Evolutionary conservation across 108 stramenopile genomes (phyloP), one percentile per base, ranked within the genome.

Genomic region (Fragilariopsis cylindrus): DNA sequence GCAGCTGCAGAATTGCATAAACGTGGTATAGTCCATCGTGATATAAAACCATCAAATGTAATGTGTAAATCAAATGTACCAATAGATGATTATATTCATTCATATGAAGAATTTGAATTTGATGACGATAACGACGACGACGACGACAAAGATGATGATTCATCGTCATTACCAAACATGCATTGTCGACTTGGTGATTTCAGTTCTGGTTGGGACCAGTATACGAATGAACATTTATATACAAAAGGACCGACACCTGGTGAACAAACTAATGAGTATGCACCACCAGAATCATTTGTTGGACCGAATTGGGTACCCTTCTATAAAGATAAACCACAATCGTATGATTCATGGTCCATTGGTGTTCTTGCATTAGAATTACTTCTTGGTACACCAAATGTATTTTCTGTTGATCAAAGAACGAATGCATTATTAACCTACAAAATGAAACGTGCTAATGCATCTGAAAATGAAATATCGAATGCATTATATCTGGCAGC

Each of bases 351-450:
- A 19, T 95, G 94, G 92, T 87, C 85, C 46, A 87, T 98, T 48
- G 98, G 98, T 0, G 89, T 87, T 78, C 66, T 87, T 70, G 88
- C 89, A 4, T 82, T 97, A 7, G 98, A 98, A 73, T 48, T 98
- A 50, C 60, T 98, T 3, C 80, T 98, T 3, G 98, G 98, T 1
- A 97, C 97, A 4, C 96, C 98, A 0, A 90, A 97, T 77, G 97
- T 97, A 3, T 98, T 98, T 65, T 84, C 85, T 13, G 96, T 98
- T 18, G 96, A 97, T 70, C 96, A 96, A 58, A 71, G 97, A 60
- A 98, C 97, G 16, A 90, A 82, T 0, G 95, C 93, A 3, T 66
- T 98, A 4, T 69, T 97, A 30, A 90, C 90, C 0, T 80, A 90
- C 47, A 85, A 82, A 60, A 82, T 96, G 72, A 69, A 72, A 48